phyloP scores from a whole-genome alignment of 2,329 filamentous ascomycete species.

The Scopulariopsis brevicaulis region DNA sequence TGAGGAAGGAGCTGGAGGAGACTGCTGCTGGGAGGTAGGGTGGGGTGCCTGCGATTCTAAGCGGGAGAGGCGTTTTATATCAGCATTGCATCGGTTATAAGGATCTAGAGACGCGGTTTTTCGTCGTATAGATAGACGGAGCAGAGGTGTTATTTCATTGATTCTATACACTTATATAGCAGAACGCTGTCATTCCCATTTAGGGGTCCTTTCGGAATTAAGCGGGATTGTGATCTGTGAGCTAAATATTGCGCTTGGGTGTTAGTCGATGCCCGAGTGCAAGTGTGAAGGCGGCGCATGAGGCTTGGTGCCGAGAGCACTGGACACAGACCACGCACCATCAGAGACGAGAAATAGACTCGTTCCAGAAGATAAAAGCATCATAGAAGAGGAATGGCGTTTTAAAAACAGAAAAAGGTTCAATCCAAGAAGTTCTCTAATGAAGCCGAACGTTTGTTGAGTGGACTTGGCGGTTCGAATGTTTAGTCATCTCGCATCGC shows the following conservation, averaged over 20 bases:
- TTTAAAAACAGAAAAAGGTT: too few relatives aligned
- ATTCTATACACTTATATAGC: neutral
- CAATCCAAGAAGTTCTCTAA: too few relatives aligned
- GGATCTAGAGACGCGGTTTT: neutral
- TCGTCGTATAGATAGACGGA: neutral
- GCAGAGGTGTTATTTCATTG: neutral
- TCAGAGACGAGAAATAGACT: too few relatives aligned
- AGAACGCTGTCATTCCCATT: neutral
- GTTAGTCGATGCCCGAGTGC: too few relatives aligned
- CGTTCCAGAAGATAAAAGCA: too few relatives aligned
- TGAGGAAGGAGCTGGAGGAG: constrained; percentile 41
- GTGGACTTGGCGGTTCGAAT: neutral
- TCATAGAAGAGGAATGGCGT: too few relatives aligned
- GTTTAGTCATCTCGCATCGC: neutral
- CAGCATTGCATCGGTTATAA: neutral
- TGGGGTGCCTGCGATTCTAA: neutral
- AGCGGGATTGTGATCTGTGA: too few relatives aligned
- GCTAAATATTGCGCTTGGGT: too few relatives aligned
- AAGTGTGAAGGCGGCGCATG: too few relatives aligned
- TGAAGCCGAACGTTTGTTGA: neutral
- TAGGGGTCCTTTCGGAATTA: too few relatives aligned
- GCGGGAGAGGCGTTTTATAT: neutral
- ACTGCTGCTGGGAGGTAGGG: constrained; percentile 20
- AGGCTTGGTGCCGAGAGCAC: too few relatives aligned
- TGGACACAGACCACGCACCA: too few relatives aligned